A percentile compares a stretch with the other conserved stretches of the same genome.
These are phyloP conservation scores for Cytospora leucostoma DNA, from an alignment of 2,329 filamentous ascomycete genomes.

Conservation along the genomic window DNA sequence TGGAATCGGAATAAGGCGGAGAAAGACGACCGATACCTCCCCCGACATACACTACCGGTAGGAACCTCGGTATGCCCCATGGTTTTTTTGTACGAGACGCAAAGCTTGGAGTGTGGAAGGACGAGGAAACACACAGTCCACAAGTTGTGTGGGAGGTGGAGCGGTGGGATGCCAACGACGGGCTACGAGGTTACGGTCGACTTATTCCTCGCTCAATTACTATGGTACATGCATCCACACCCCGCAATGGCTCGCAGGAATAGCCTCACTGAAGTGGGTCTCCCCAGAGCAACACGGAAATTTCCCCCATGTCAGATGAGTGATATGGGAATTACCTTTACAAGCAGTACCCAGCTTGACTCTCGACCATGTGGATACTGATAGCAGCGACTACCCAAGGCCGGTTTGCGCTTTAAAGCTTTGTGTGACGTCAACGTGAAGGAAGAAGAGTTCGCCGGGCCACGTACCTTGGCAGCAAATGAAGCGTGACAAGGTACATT, in stretches of 20 bases:
- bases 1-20: no score
- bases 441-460: background rate
- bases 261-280: constrained; percentile 14
- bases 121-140: background rate
- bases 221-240: background rate
- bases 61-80: no score
- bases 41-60: no score
- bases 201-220: constrained; percentile 8
- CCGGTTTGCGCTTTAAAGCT: background rate
- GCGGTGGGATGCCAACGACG: background rate
- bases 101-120: background rate
- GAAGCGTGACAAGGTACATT: background rate
- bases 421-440: constrained; percentile 16
- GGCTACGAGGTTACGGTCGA: background rate
- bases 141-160: no score
- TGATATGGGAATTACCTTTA: background rate
- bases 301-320: background rate
- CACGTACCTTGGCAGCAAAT: constrained; percentile 8
- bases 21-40: no score
- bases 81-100: no score
- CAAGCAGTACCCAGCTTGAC: background rate
- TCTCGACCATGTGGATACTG: background rate
- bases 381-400: background rate
- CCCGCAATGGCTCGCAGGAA: background rate
- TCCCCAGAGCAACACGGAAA: background rate